A percentile compares a stretch with the other conserved stretches of the same genome.
Conservation (phyloP, 306 rosid genomes). For the Sophora flavescens region DNA sequence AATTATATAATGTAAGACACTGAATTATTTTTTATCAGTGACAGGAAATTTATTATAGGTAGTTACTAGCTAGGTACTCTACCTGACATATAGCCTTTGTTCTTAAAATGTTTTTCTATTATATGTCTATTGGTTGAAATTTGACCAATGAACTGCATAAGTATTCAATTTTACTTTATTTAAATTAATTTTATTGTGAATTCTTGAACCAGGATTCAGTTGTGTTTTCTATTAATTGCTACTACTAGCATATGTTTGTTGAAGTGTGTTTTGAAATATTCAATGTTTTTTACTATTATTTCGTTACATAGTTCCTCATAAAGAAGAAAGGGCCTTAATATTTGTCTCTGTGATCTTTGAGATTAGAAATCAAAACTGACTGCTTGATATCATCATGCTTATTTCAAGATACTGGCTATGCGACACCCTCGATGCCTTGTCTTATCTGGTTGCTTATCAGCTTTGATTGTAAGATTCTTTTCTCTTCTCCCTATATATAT, state of each 20-base stretch:
- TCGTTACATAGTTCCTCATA: slow-evolving; percentile 1
- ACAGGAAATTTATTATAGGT: not conserved
- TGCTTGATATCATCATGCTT: slow-evolving; percentile 46
- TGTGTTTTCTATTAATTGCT: not conserved
- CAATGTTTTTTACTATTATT: not conserved
- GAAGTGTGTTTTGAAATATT: slow-evolving; percentile 8
- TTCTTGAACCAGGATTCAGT: not conserved
- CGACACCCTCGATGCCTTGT: slow-evolving; percentile 92
- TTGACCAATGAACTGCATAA: slow-evolving; percentile 14
- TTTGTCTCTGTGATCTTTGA: slow-evolving; percentile 7
- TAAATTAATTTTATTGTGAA: not conserved
- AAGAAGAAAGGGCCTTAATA: not conserved
- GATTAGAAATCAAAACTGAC: slow-evolving; percentile 25
- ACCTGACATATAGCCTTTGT: too few species aligned
- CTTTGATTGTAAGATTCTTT: slow-evolving; percentile 78
- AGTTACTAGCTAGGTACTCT: not conserved
- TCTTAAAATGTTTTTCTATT: not conserved
- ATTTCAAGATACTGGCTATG: slow-evolving; percentile 87
- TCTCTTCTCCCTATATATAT: not conserved
- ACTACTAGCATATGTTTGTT: slow-evolving; percentile 28
- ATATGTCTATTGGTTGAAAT: not conserved
- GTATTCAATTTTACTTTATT: not conserved
- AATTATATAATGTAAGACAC: not conserved
- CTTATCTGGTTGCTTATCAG: slow-evolving; percentile 78
- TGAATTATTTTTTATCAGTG: not conserved